Base-by-base conservation (phyloP, 208 protist genomes). In the Crithidia mellificae region DNA sequence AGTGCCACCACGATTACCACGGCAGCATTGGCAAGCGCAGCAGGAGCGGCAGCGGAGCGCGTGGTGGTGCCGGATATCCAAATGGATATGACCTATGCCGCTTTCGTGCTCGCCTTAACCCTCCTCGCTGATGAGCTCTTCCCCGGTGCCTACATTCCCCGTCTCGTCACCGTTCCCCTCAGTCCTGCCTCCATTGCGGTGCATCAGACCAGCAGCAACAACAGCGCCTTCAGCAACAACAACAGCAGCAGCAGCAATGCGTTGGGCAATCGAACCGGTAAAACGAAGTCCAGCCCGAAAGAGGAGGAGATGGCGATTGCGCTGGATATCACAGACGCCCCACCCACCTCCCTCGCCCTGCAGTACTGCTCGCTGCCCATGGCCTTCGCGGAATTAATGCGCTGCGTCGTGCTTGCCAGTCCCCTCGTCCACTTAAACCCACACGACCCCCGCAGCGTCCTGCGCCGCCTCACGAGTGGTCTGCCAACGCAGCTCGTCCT, bases 101-200 rank as follows among this genome's bases (percentile, higher is more conserved):
- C 85, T 63, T 95, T 93, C 52, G 55, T 88, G 22, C 74, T 75
- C 0, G 90, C 85, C 20, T 20, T 91, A 17, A 64, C 81, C 30
- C 72, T 95, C 34, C 69, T 95, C 14, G 81, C 85, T 4, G 71
- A 92, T 65, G 63, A 52, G 20, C 53, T 89, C 44, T 94, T 80
- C 65, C 84, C 85, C 11, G 58, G 66, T 27, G 1, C 47, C 14
- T 47, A 56, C 49, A 17, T 8, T 14, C 61, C 44, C n/a, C 27
- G 61, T 8, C n/a, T 56, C 34, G 34, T 56, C 47, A 32, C 44
- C 34, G 61, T 47, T 46, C 34, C 61, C 14, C n/a, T 20, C 20
- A 47, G 15, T 6, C 32, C 61, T 1, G n/a, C 20, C 5, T 56
- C 43, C 43, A 29, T 14, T n/a, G 15, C 57, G 1, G 6, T 27